A percentile compares a stretch with the other conserved stretches of the same genome.
Conservation (phyloP, 2,329 filamentous ascomycete species). For the Blastomyces emzantsi region DNA sequence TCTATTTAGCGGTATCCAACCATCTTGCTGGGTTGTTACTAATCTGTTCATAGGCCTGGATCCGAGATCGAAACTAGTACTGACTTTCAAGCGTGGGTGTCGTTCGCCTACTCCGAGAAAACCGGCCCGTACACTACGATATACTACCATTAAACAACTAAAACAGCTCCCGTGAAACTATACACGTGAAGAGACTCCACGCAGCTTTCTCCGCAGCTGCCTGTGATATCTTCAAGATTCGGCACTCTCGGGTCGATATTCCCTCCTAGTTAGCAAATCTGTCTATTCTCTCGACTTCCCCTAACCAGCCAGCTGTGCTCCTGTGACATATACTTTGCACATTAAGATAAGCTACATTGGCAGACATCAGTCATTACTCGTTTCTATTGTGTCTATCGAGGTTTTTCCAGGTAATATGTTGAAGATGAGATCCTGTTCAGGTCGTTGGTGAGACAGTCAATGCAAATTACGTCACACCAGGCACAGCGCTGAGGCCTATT, state of each 20-base stretch:
- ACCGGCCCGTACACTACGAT: slow-evolving; percentile 1
- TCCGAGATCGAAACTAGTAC: background rate
- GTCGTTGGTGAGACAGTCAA: background rate
- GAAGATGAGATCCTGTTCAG: background rate
- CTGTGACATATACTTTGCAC: background rate
- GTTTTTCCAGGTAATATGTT: background rate
- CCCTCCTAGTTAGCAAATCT: background rate
- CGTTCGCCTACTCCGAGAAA: slow-evolving; percentile 6
- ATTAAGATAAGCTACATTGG: background rate
- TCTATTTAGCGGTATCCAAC: background rate
- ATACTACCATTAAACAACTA: slow-evolving; percentile 7
- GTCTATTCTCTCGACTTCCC: background rate
- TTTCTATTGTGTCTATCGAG: background rate
- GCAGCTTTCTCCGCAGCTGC: background rate
- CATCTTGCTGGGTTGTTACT: background rate
- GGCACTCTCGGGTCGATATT: background rate
- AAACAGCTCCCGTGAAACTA: background rate
- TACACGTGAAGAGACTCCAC: background rate
- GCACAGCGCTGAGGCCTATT: no score
- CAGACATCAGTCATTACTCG: background rate
- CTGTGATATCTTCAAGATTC: background rate
- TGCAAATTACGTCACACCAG: background rate
- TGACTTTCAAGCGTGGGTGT: slow-evolving; percentile 1
- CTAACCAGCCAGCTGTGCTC: background rate
- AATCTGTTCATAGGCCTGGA: slow-evolving; percentile 1